Evolutionary conservation across 2,329 filamentous ascomycete species (phyloP).

Genomic region (Corniculantispora saksenae): DNA sequence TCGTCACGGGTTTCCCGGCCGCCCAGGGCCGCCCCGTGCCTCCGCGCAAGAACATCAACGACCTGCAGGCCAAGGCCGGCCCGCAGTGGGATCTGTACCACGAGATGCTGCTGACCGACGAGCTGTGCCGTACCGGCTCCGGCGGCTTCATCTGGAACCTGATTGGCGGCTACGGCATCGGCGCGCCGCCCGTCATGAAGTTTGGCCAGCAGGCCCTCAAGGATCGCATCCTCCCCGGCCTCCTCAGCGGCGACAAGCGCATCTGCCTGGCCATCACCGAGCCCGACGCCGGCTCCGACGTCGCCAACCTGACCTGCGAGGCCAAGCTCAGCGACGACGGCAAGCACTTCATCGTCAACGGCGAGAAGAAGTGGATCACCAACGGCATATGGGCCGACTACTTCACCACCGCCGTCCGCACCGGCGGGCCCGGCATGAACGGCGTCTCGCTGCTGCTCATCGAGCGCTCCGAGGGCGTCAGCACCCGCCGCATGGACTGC

Average conservation of each 20-base stretch:
- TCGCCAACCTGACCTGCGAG: conserved; percentile 93
- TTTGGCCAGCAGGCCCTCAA: conserved; percentile 84
- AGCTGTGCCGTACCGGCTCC: conserved; percentile 83
- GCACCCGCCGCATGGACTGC: conserved; percentile 95
- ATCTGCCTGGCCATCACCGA: conserved; percentile 98
- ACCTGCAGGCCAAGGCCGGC: conserved; percentile 36
- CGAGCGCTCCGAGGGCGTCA: conserved; percentile 85
- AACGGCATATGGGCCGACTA: conserved; percentile 97
- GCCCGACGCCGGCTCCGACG: conserved; percentile 91
- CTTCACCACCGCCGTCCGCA: conserved; percentile 95
- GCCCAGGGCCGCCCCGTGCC: not conserved
- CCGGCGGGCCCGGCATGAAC: conserved; percentile 86
- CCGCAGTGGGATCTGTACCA: conserved; percentile 84
- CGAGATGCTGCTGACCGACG: conserved; percentile 92
- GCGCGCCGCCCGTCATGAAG: conserved; percentile 87
- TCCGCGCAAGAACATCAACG: conserved; percentile 35
- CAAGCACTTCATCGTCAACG: conserved; percentile 99
- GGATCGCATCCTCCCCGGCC: conserved; percentile 83
- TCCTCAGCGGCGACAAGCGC: conserved; percentile 89
- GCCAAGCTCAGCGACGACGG: conserved; percentile 93
- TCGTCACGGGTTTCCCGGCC: not conserved
- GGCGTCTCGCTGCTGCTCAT: conserved; percentile 90
- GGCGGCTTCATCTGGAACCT: conserved; percentile 97
- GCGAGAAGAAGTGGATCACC: conserved; percentile 99
- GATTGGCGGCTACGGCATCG: conserved; percentile 95